Conservation (phyloP, 495 filamentous ascomycete species). For the Gamarada debralockiae region DNA sequence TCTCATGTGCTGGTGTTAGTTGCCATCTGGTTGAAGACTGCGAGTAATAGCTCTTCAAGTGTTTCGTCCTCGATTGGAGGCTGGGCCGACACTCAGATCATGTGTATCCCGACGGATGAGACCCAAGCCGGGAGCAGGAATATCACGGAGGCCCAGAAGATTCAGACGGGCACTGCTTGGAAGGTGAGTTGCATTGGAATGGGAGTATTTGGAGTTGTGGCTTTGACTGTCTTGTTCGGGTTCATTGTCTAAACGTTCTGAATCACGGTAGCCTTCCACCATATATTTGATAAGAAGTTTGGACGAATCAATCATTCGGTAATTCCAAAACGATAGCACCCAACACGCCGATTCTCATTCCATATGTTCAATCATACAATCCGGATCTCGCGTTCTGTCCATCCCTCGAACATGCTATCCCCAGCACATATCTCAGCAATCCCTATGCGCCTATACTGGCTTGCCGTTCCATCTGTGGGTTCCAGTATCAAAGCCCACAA, state of each 20-base stretch:
- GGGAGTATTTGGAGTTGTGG: not conserved
- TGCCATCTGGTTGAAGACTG: not conserved
- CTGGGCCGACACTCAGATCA: slow-evolving; percentile 5
- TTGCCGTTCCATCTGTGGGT: too few relatives aligned
- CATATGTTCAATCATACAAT: too few relatives aligned
- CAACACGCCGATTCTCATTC: too few relatives aligned
- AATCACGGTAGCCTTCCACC: too few relatives aligned
- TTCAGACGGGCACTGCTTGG: not conserved
- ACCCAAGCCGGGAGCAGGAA: slow-evolving; percentile 8
- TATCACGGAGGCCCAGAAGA: slow-evolving; percentile 4
- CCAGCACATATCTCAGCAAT: too few relatives aligned
- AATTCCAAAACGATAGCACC: too few relatives aligned
- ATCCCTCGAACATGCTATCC: too few relatives aligned
- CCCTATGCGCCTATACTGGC: too few relatives aligned
- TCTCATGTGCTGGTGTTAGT: not conserved
- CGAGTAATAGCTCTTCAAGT: not conserved
- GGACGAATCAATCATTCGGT: too few relatives aligned
- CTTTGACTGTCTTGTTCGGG: not conserved
- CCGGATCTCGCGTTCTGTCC: too few relatives aligned
- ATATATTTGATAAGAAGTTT: too few relatives aligned
- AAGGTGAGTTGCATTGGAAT: not conserved
- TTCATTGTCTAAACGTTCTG: not conserved
- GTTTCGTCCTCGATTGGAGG: not conserved
- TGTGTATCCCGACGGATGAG: slow-evolving; percentile 7
- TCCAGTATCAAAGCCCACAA: too few relatives aligned